Evolutionary conservation across 495 filamentous ascomycete genomes (phyloP), one percentile per base, ranked within the genome.

Genomic region (Neurospora sp.): DNA sequence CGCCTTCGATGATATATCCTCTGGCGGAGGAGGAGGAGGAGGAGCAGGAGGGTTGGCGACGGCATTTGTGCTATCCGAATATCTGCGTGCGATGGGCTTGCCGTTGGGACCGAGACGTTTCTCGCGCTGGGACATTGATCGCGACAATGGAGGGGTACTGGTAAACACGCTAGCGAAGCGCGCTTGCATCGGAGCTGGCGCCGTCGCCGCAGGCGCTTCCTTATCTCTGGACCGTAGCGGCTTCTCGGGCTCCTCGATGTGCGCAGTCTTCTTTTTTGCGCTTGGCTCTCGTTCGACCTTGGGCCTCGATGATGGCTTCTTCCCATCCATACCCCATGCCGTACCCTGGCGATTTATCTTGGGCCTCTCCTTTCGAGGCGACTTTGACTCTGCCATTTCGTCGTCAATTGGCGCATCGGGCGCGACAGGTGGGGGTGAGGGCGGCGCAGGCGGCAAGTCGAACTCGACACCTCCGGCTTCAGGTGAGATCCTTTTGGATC

Each of bases 1-100:
- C n/a, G 87, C 87, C 76, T 88, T 89, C 6, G 83, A 78, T 4
- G 83, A 82, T 80, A 88, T 86, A 18, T 83, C 83, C 41, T 86
- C 83, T 1, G 86, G 85, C 0, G 86, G 87, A 37, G 54, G 27
- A 35, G 86, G 87, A 35, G 54, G 23, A 35, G 14, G 14, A 66
- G 54, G 54, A 18, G 7, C 54, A 66, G 27, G 54, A 66, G 54
- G 54, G 18, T 83, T 87, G 38, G 79, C 78, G 27, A 88, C 76
- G 23, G 83, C 87, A 41, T 78, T 79, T 31, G 76, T 76, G 75
- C 86, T 82, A 14, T 85, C 84, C 6, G 86, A 88, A 23, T 84
- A 79, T 18, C 84, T 84, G 18, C 87, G 85, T 41, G 86, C 87
- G 69, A 84, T 83, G 73, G 82, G 80, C 72, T 83, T 84, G 42